A percentile compares a stretch with the other conserved stretches of the same genome.
Conservation (phyloP, 306 rosid species). For the Acacia crassicarpa region DNA sequence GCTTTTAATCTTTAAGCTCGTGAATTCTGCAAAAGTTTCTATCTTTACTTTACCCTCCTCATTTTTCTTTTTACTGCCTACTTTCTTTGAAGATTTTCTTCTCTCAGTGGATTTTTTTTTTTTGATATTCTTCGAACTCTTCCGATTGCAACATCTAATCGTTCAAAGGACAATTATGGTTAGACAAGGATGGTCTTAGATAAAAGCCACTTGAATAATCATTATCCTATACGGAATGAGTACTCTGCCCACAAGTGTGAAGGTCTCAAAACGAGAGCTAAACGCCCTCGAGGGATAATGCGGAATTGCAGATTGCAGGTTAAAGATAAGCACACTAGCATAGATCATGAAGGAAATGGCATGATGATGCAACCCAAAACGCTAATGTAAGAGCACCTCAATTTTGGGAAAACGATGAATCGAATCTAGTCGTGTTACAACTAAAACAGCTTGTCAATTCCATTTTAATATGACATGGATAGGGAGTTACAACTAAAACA, state of each 20-base stretch:
- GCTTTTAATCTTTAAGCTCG: not conserved
- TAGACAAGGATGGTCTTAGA: slow-evolving; percentile 23
- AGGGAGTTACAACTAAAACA: not conserved
- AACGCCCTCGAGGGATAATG: not conserved
- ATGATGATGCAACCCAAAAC: not conserved
- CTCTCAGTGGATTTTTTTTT: not conserved
- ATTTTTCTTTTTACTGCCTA: not conserved
- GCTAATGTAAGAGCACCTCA: not conserved
- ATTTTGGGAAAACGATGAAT: not conserved
- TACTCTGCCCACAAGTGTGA: not conserved
- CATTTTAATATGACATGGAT: not conserved
- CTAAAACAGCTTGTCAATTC: not conserved
- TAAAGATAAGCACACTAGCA: not conserved
- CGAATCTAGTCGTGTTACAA: not conserved
- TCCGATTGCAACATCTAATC: not conserved
- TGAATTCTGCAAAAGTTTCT: not conserved
- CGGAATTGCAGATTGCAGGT: not conserved
- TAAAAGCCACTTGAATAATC: slow-evolving; percentile 26
- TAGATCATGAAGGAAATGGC: not conserved
- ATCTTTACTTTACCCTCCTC: not conserved
- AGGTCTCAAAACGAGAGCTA: slow-evolving; percentile 22
- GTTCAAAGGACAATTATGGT: not conserved
- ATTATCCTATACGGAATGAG: slow-evolving; percentile 15
- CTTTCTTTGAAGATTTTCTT: not conserved
- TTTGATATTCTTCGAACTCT: not conserved